Conservation (phyloP, 345 rosid genomes). For the Fremontodendron californicum region DNA sequence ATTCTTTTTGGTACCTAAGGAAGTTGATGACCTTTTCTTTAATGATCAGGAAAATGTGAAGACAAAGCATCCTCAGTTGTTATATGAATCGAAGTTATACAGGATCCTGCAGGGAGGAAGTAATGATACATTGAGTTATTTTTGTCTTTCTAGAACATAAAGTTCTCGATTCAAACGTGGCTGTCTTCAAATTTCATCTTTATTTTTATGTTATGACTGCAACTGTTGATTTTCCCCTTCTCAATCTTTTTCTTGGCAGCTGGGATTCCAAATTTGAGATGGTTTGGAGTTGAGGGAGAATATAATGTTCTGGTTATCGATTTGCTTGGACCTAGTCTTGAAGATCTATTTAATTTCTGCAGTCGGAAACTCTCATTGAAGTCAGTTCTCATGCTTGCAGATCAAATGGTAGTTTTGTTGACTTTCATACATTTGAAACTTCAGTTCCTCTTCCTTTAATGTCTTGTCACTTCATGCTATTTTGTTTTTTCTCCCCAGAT, state of each 20-base stretch:
- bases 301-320: slow-evolving; percentile 95
- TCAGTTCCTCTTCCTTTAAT: neutral
- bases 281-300: slow-evolving; percentile 94
- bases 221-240: neutral
- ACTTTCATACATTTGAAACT: slow-evolving; percentile 1
- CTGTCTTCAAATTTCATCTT: neutral
- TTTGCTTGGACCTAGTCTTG: slow-evolving; percentile 96
- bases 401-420: slow-evolving; percentile 72
- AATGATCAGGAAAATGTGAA: slow-evolving; percentile 70
- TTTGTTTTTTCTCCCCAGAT: slow-evolving; percentile 40
- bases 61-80: slow-evolving; percentile 91
- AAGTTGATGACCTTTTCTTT: neutral
- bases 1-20: neutral
- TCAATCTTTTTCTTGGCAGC: slow-evolving; percentile 41
- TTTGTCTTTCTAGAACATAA: neutral
- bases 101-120: slow-evolving; percentile 96
- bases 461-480: neutral
- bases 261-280: slow-evolving; percentile 91
- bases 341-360: slow-evolving; percentile 89
- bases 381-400: slow-evolving; percentile 97
- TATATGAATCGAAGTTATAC: slow-evolving; percentile 80
- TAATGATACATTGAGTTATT: slow-evolving; percentile 20
- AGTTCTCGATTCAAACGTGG: neutral
- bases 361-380: slow-evolving; percentile 79
- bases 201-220: neutral